Conservation (phyloP, 2,329 filamentous ascomycete species). For the Cryphonectria japonica region DNA sequence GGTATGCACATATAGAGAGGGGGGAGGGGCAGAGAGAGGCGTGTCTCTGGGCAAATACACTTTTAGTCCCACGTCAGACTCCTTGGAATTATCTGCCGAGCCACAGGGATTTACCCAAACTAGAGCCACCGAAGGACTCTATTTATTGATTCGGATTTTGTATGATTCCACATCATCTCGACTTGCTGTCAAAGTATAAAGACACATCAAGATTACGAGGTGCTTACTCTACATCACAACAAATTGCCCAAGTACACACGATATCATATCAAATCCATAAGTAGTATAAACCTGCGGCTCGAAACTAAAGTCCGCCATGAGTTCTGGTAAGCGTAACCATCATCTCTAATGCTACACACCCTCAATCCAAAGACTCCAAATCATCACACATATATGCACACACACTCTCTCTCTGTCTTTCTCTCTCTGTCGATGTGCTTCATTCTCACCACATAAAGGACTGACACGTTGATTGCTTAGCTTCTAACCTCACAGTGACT, state of each 20-base stretch:
- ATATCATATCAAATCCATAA: too few relatives aligned
- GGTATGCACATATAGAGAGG: too few relatives aligned
- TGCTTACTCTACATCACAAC: too few relatives aligned
- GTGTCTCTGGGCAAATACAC: too few relatives aligned
- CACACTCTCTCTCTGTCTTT: too few relatives aligned
- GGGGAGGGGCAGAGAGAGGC: too few relatives aligned
- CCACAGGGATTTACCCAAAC: not conserved
- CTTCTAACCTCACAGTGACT: not conserved
- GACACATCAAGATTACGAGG: too few relatives aligned
- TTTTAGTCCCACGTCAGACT: too few relatives aligned
- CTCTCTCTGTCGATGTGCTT: too few relatives aligned
- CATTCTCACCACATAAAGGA: not conserved
- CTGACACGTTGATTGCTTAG: not conserved
- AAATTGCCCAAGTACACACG: not conserved
- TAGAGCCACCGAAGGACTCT: not conserved
- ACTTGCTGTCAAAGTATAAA: not conserved
- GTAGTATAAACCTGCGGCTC: not conserved
- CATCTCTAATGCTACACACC: too few relatives aligned
- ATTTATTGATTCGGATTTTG: not conserved
- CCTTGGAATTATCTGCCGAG: not conserved
- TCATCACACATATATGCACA: too few relatives aligned
- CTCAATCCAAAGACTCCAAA: too few relatives aligned
- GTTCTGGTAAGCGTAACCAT: conserved; percentile 20
- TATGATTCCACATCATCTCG: not conserved
- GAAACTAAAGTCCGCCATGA: conserved; percentile 1